phyloP scores from a whole-genome alignment of 257 asterid species.

The Scutellaria minor region DNA sequence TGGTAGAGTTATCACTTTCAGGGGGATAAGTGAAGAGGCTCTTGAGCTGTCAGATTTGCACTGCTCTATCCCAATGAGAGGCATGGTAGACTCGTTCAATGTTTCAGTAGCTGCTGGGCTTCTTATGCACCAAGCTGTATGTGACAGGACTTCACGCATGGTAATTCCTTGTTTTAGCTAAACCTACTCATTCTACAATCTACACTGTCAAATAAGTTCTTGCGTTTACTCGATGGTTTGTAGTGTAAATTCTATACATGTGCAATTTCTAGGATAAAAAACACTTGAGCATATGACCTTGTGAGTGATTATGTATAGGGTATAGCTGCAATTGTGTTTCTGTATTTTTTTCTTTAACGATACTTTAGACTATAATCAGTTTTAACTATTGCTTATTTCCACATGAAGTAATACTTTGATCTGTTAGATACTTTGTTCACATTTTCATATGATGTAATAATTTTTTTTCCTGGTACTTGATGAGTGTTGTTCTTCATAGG shows the following conservation, averaged over 20 bases:
- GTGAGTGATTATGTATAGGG: not conserved
- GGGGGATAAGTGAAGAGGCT: conserved; percentile 91
- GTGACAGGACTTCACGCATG: conserved; percentile 76
- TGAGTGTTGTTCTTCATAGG: conserved; percentile 49
- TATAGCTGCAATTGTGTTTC: not conserved
- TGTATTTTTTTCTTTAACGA: not conserved
- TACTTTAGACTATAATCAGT: no score
- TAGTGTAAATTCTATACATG: not conserved
- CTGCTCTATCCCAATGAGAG: conserved; percentile 94
- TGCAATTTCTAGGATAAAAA: not conserved
- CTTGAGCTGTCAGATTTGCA: conserved; percentile 78
- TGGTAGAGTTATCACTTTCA: conserved; percentile 43
- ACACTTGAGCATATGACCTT: not conserved
- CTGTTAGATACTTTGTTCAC: not conserved
- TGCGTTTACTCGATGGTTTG: no score
- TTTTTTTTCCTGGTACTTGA: conserved; percentile 1
- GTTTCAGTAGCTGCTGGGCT: conserved; percentile 98
- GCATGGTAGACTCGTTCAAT: conserved; percentile 97
- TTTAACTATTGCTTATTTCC: not conserved
- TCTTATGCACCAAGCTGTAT: conserved; percentile 91
- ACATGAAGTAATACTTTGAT: not conserved
- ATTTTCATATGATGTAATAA: conserved; percentile 13
- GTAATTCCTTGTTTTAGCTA: conserved; percentile 46
- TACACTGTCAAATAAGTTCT: not conserved
- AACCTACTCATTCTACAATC: conserved; percentile 2